Percentiles rank a stretch among this genome's conserved stretches.
phyloP scores from a whole-genome alignment of 306 rosid genomes.

The Quercus mongolica region DNA sequence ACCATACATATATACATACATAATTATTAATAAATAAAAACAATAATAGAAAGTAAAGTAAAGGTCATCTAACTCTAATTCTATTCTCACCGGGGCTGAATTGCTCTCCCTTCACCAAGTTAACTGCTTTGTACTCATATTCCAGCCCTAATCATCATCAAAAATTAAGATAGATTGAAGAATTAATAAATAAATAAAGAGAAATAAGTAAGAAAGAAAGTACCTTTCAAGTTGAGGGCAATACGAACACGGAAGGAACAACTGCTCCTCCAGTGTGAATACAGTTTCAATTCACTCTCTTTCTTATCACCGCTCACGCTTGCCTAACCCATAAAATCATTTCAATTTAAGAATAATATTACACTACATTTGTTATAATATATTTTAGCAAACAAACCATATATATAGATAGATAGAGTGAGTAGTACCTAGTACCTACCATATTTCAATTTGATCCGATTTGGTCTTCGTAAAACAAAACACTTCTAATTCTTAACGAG shows the following conservation, averaged over 20 bases:
- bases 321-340: no score
- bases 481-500: no score
- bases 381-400: no score
- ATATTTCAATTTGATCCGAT: no score
- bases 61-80: background rate
- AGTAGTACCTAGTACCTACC: no score
- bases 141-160: constrained; percentile 36
- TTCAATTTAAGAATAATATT: no score
- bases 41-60: no score
- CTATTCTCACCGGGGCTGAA: constrained; percentile 39
- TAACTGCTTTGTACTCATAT: constrained; percentile 51
- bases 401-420: no score
- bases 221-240: constrained; percentile 71
- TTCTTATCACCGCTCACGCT: background rate
- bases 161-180: background rate
- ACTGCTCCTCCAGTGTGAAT: constrained; percentile 41
- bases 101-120: constrained; percentile 57
- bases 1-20: background rate
- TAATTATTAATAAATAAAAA: no score
- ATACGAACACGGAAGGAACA: constrained; percentile 46
- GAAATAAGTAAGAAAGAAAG: background rate
- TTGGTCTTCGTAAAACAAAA: no score
- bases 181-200: background rate
- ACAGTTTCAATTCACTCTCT: constrained; percentile 16
- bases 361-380: no score